Evolutionary conservation across 225 moss, liverwort and hornwort genomes (phyloP).

Genomic region (Antitrichia curtipendula): DNA sequence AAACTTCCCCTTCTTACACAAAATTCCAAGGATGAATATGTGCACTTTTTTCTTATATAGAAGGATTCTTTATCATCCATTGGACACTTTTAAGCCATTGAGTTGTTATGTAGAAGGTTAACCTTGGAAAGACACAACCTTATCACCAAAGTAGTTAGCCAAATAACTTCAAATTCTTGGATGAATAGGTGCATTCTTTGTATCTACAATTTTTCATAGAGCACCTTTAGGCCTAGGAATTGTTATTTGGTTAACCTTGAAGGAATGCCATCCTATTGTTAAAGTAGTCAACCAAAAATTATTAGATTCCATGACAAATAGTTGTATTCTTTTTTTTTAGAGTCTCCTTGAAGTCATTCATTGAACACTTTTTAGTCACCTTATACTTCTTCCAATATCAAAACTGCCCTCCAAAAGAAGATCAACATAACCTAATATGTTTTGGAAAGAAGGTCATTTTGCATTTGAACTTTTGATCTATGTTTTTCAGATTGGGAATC

Average conservation of each 20-base stretch:
- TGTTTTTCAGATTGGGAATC: background rate
- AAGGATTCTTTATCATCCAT: background rate
- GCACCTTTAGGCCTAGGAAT: rapidly evolving
- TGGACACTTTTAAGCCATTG: rapidly evolving
- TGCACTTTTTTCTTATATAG: background rate
- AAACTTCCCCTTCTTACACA: background rate
- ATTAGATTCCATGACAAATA: rapidly evolving
- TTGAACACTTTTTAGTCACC: background rate
- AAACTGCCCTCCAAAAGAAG: background rate
- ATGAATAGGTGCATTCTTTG: background rate
- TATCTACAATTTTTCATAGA: background rate
- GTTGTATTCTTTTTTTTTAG: background rate
- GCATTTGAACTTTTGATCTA: background rate
- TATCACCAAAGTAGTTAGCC: background rate
- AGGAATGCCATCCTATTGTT: rapidly evolving
- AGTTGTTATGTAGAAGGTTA: background rate
- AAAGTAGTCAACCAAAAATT: background rate
- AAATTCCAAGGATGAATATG: background rate
- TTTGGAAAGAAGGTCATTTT: rapidly evolving
- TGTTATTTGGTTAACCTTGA: rapidly evolving
- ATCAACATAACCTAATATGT: background rate
- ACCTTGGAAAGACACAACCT: rapidly evolving
- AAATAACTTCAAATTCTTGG: background rate
- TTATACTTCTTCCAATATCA: background rate
- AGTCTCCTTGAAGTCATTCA: background rate